Evolutionary conservation across 139 green algal genomes (phyloP), one percentile per base, ranked within the genome.

Genomic region (Chlorella sp.): DNA sequence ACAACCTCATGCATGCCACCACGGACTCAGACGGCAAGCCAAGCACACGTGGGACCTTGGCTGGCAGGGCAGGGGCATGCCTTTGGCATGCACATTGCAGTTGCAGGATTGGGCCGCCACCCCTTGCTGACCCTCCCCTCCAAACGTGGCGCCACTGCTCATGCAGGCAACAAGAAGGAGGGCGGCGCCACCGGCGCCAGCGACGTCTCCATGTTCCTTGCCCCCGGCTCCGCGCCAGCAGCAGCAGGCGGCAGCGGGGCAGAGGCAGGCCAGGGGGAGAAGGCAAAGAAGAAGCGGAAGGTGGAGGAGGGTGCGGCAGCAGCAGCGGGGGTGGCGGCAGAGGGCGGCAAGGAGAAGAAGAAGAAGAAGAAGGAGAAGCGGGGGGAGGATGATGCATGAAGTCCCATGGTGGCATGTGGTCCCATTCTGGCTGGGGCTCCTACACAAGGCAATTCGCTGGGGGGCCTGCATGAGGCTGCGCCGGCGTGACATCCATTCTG

Each of bases 331-430:
- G 60, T 5, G 37, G 82, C 81, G 28, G 82, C 64, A 14, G 61
- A 83, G 9, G 76, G 83, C 57, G 75, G 79, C 42, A 85, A 71
- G 24, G 37, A 76, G n/a, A 91, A 91, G 87, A 81, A 81, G 79
- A 81, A 84, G 37, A 91, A 79, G 81, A 89, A 83, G 57, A 86
- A 77, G 69, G 83, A 91, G 86, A 28, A 87, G 53, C 26, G 86
- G 68, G 15, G 42, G 0, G 39, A 15, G 7, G 64, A 71, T 5
- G 64, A 71, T 28, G 64, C 64, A 28, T 71, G 64, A 71, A 14
- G 64, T 18, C 48, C 48, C 48, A 5, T 5, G 48, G 48, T 57
- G 48, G 48, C 48, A 57, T 57, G 48, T 9, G 7, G 9, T 5
- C 7, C 48, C 48, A 57, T 57, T 57, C 48, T 57, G 48, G 9